A percentile compares a stretch with the other conserved stretches of the same genome.
Conservation (phyloP, 2,329 filamentous ascomycete species). For the Botrytis squamosa region DNA sequence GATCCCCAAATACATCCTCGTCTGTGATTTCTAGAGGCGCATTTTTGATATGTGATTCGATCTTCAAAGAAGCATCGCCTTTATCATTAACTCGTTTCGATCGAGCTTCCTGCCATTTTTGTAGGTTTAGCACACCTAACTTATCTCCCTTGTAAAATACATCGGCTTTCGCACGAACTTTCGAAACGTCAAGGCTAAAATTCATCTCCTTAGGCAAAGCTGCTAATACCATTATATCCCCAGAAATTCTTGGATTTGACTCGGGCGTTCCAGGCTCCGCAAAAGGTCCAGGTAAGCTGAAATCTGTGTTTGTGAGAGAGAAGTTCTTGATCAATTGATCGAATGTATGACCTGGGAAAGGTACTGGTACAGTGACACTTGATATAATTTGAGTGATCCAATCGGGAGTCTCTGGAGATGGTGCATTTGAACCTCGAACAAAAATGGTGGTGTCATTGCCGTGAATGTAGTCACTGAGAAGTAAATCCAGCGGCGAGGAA, state of each 20-base stretch:
- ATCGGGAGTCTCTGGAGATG: slow-evolving; percentile 65
- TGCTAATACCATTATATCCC: slow-evolving; percentile 76
- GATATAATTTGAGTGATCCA: slow-evolving; percentile 82
- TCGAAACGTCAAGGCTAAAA: slow-evolving; percentile 74
- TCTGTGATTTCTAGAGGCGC: slow-evolving; percentile 83
- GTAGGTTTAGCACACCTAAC: slow-evolving; percentile 76
- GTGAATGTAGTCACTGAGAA: slow-evolving; percentile 78
- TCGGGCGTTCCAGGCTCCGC: slow-evolving; percentile 73
- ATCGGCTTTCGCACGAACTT: slow-evolving; percentile 73
- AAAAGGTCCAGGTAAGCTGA: slow-evolving; percentile 77
- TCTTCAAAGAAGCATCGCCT: slow-evolving; percentile 63
- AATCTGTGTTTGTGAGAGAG: slow-evolving; percentile 79
- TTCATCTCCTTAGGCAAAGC: slow-evolving; percentile 83
- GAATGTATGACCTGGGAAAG: slow-evolving; percentile 78
- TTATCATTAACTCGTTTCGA: slow-evolving; percentile 66
- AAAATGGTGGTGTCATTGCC: slow-evolving; percentile 78
- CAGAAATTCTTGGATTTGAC: slow-evolving; percentile 76
- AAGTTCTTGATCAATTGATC: slow-evolving; percentile 86
- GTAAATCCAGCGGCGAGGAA: slow-evolving; percentile 78
- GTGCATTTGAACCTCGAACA: slow-evolving; percentile 72
- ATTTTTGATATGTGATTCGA: slow-evolving; percentile 73
- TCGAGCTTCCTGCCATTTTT: slow-evolving; percentile 80
- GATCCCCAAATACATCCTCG: slow-evolving; percentile 71
- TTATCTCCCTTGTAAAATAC: slow-evolving; percentile 76
- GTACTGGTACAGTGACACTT: slow-evolving; percentile 78